Base-by-base conservation (phyloP, 1,139 yeast species). In the Candida pseudocylindracea region DNA sequence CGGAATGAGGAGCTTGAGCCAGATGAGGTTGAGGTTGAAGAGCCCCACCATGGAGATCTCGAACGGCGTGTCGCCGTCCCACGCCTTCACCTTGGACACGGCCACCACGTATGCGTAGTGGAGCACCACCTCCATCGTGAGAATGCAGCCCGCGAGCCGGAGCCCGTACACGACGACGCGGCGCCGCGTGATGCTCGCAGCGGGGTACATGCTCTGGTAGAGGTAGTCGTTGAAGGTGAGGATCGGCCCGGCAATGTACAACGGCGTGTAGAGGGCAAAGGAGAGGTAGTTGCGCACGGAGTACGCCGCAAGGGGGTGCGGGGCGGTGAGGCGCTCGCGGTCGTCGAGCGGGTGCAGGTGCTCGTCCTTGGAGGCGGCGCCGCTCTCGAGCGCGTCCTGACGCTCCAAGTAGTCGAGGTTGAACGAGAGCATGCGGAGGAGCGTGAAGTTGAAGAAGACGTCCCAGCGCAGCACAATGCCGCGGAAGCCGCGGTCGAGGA, bases 51-150 rank as follows among this genome's bases (percentile, higher is more conserved):
- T 88, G 7, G 93, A 75, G 36, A 85, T 72, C 51, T 91, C 93
- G 50, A 83, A 80, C 6, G 98, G 94, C 0, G 93, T 61, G 43
- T 80, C 79, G 7, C 80, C 81, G 11, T 65, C 64, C 95, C 96
- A 88, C 2, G 96, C 93, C 41, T 78, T 69, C 1, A 91, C 67
- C 41, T 72, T 71, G 2, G 94, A 73, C 4, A 83, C 91, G 0
- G 96, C 96, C 28, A 80, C 93, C 11, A 88, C 98, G 44, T 88
- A 85, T 50, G 80, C 75, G 50, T 55, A 80, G 46, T 91, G 99
- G 29, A 91, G 55, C 15, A 88, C 49, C 39, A 81, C 62, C 52
- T 91, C 99, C 96, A 91, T 85, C 10, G 72, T 71, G 33, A 83
- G 48, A 9, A 88, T 55, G 47, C 95, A 81, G 39, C 81, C 61